These are phyloP conservation scores for Boletus reticuloceps DNA, from an alignment of 768 basidiomycete genomes.

Conservation along the genomic window DNA sequence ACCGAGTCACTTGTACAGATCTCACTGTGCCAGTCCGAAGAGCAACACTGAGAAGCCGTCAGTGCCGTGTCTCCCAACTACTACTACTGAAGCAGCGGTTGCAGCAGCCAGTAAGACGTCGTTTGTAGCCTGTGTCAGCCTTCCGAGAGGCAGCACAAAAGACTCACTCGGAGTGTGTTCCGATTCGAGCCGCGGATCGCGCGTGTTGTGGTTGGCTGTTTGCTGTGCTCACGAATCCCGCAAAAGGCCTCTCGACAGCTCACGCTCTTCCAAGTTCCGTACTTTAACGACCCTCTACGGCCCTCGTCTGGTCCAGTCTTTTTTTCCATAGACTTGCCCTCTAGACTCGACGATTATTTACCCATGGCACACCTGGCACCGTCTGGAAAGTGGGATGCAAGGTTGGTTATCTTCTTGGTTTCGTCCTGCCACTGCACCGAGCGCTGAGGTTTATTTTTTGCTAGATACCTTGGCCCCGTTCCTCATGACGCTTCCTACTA, in stretches of 20 bases:
- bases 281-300: conserved; percentile 24
- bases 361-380: conserved; percentile 50
- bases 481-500: conserved; percentile 77
- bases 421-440: not conserved
- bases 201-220: conserved; percentile 6
- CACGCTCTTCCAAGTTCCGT: not conserved
- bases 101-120: too few species aligned
- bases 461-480: conserved; percentile 68
- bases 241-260: not conserved
- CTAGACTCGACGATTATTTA: conserved; percentile 17
- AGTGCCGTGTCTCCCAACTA: too few species aligned
- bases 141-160: too few species aligned
- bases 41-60: too few species aligned
- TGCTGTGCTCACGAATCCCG: not conserved
- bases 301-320: conserved; percentile 12
- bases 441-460: conserved; percentile 2
- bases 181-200: too few species aligned
- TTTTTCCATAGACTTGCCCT: conserved; percentile 22
- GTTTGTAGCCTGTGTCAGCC: too few species aligned
- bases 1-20: too few species aligned
- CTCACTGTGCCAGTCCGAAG: too few species aligned
- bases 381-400: conserved; percentile 71
- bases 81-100: too few species aligned
- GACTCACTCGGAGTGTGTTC: too few species aligned
- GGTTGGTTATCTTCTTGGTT: conserved; percentile 37